Base-by-base conservation (phyloP, 768 basidiomycete genomes). In the Rubroboletus pulcherrimus region DNA sequence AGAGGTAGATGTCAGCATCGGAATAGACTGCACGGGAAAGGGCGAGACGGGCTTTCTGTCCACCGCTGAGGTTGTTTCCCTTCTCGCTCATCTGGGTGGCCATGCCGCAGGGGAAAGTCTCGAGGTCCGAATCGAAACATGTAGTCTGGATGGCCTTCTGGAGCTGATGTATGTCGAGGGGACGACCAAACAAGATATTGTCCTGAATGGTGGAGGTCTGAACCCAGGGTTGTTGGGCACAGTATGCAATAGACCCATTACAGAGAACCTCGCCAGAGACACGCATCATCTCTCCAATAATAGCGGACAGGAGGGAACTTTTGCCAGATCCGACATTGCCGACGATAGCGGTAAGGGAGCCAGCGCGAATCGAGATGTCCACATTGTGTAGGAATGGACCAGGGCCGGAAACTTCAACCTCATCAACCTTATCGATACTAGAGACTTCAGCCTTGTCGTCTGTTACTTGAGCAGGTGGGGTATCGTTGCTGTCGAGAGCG, bases 41-140 rank as follows among this genome's bases (percentile, higher is more conserved):
- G 5, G 75, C 71, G 26, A 81, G 71, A 34, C 79, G 67, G 7
- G 79, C 80, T 61, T 78, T 81, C 62, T 81, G 79, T 35, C 79
- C 80, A 41, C 80, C 80, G 54, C 71, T 74, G 30, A 61, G 65
- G 47, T 75, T 79, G 44, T 72, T 68, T 34, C 78, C 78, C 56
- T 78, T 78, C 58, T 80, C 78, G 31, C 76, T 78, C 56, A 80
- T 71, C 60, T 80, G 75, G 2, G 78, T 80, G 37, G 66, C 68
- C 59, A 69, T 63, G 24, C 68, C 68, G 37, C 60, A 51, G 3
- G 69, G 66, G 53, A 70, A 66, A 0, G 62, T 60, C 35, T 69
- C 69, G 40, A 69, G 62, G 48, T 69, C 68, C 14, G 64, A 62
- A 35, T 67, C 64, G 26, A 69, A 68, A 33, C 66, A 68, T 5